Conservation (phyloP, 306 rosid species). For the Gastrolobium bilobum region DNA sequence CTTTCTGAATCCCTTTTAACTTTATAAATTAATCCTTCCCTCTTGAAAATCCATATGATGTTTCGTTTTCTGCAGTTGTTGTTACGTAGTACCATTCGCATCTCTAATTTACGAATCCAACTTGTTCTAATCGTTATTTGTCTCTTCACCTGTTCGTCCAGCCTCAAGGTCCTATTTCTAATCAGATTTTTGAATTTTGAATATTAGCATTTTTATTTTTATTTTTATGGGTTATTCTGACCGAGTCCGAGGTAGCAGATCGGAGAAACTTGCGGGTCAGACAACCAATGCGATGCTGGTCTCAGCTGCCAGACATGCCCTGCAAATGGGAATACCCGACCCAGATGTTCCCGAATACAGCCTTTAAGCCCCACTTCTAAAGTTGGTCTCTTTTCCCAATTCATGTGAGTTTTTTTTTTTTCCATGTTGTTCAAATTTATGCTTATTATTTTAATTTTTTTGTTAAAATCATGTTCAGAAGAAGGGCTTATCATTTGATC, state of each 20-base stretch:
- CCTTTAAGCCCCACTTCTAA: constrained; percentile 70
- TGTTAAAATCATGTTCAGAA: constrained; percentile 52
- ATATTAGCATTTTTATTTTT: background rate
- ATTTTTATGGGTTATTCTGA: background rate
- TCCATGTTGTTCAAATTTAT: background rate
- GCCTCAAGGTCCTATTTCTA: constrained; percentile 63
- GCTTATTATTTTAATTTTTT: background rate
- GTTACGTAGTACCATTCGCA: constrained; percentile 8
- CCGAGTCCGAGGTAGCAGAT: constrained; percentile 63
- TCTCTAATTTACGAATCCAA: constrained; percentile 46
- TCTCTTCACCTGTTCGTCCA: constrained; percentile 58
- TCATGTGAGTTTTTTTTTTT: background rate
- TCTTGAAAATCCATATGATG: background rate
- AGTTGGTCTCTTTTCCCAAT: constrained; percentile 50
- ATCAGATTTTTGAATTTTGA: background rate
- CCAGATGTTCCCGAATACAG: constrained; percentile 82
- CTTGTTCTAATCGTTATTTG: constrained; percentile 61
- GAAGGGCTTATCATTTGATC: constrained; percentile 79
- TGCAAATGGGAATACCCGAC: constrained; percentile 88
- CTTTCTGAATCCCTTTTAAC: background rate
- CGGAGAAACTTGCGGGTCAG: constrained; percentile 90
- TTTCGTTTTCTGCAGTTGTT: constrained; percentile 59
- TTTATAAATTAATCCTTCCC: no score
- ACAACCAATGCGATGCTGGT: constrained; percentile 72
- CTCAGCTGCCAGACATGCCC: constrained; percentile 76